Percentiles rank a stretch among this genome's conserved stretches.
Conservation (phyloP, 495 filamentous ascomycete genomes). For the Hypoxylon lenormandii region DNA sequence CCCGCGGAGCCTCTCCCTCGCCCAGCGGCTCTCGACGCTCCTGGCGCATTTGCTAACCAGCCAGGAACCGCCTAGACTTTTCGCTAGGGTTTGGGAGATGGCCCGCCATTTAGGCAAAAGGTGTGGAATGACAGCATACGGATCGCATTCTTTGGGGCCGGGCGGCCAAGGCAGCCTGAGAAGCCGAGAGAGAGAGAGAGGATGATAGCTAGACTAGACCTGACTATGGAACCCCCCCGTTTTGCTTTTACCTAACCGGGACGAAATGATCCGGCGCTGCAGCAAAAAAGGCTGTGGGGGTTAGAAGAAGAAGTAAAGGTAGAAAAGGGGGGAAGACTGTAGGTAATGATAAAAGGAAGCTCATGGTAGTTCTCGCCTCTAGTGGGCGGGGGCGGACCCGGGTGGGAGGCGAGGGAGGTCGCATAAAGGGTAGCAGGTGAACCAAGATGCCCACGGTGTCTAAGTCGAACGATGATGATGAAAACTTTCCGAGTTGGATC, state of each 20-base stretch:
- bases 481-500: conserved; percentile 31
- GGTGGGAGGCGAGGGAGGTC: not conserved
- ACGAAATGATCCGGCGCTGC: conserved; percentile 33
- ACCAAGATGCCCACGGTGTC: conserved; percentile 26
- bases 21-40: conserved; percentile 15
- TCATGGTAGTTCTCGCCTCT: conserved; percentile 12
- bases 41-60: conserved; percentile 5
- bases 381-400: no score
- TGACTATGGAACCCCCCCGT: conserved; percentile 24
- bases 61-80: conserved; percentile 38
- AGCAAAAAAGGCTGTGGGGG: conserved; percentile 12
- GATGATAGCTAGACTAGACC: conserved; percentile 38
- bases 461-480: conserved; percentile 23
- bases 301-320: conserved; percentile 2
- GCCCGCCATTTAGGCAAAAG: conserved; percentile 50
- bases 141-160: no score
- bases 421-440: conserved; percentile 30
- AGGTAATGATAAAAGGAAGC: conserved; percentile 5
- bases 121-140: conserved; percentile 48
- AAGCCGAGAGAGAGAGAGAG: no score
- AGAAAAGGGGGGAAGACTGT: not conserved
- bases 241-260: conserved; percentile 38
- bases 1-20: conserved; percentile 35
- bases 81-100: conserved; percentile 42
- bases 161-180: conserved; percentile 35